Percentiles rank a stretch among this genome's conserved stretches.
These are phyloP conservation scores for Monosporozyma yasuniensis DNA, from an alignment of 805 yeast species.

Conservation along the genomic window DNA sequence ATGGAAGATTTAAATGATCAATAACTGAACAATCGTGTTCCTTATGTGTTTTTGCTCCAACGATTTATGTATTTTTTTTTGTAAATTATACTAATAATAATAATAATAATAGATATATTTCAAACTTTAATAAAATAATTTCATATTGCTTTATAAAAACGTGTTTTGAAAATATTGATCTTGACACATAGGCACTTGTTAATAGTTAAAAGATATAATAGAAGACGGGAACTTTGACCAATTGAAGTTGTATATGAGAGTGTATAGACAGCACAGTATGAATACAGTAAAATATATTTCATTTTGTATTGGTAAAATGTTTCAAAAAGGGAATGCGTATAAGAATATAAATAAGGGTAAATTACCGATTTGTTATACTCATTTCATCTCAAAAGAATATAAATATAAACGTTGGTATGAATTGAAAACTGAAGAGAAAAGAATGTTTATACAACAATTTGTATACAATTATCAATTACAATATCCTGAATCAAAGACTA, in stretches of 20 bases:
- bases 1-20: neutral
- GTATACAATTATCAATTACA: slow-evolving; percentile 19
- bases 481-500: slow-evolving; percentile 27
- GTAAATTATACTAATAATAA: no score
- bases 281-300: neutral
- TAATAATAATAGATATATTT: neutral
- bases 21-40: neutral
- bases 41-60: neutral
- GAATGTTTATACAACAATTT: slow-evolving; percentile 19
- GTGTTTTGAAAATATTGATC: neutral
- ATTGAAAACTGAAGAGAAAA: slow-evolving; percentile 18
- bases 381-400: neutral
- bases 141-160: neutral
- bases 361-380: neutral
- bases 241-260: neutral
- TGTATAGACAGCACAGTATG: neutral
- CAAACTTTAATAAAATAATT: neutral
- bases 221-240: neutral
- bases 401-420: slow-evolving; percentile 22
- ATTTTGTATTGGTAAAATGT: neutral
- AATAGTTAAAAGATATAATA: neutral
- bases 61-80: no score
- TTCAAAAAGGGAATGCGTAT: neutral
- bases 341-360: neutral
- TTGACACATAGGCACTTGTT: neutral